Evolutionary conservation across 495 filamentous ascomycete genomes (phyloP), one percentile per base, ranked within the genome.

Genomic region (Bacidia gigantensis): DNA sequence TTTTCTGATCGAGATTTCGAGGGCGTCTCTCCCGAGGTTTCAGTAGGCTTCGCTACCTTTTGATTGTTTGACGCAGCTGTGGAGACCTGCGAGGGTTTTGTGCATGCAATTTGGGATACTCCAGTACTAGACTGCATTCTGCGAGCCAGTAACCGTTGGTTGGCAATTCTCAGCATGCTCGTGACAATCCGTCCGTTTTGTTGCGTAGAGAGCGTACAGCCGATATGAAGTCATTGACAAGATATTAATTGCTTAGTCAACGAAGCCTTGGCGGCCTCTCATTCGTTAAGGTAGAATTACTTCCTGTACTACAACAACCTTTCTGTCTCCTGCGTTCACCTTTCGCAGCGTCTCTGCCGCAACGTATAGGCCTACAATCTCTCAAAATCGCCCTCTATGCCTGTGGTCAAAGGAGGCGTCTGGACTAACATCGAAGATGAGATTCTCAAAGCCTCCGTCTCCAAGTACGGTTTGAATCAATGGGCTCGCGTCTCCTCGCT

Each of bases 401-500:
- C 88, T 61, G 89, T 95, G 65, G 90, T 95, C 65, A 96, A 98
- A 72, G 92, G 90, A 70, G 92, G 92, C 62, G 90, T 96, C 58
- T 98, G 92, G 80, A 82, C 80, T 11, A 84, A 85, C 56, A 82
- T 83, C 51, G 81, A 84, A 71, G 92, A 98, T 71, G 92, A 98
- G 67, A 90, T 98, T 61, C 87, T 97, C 70, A 95, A 95, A 66
- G 90, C 87, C 43, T 84, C 84, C 38, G 88, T 95, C 59, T 93
- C 87, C 56, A 96, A 96, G 69, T 96, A 95, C 71, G 89, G 89
- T 49, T 78, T 98, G 32, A 96, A 98, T 66, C 92, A 98, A 70
- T 98, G 92, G 92, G 90, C 93, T 63, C 92, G 92, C 64, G 90
- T 96, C 39, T 96, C 92, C 43, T 97, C 93, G 22, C 81, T 98